A percentile compares a stretch with the other conserved stretches of the same genome.
Evolutionary conservation across 1,284 basidiomycete genomes (phyloP).

Genomic region (Cystobasidium slooffiae): DNA sequence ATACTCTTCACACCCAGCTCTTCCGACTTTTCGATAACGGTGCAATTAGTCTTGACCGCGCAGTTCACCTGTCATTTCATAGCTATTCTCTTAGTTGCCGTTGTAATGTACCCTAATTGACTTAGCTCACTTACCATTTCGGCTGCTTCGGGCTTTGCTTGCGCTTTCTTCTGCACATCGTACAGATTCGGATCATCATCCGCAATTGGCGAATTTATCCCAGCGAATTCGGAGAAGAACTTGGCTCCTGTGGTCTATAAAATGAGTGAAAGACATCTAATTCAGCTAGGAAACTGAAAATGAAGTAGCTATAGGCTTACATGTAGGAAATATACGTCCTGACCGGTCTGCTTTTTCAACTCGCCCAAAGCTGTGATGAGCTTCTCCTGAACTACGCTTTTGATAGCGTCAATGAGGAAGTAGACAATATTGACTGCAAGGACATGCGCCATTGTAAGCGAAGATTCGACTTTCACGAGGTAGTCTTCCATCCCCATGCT

Average conservation of each 20-base stretch:
- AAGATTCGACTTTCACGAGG: no score
- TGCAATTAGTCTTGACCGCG: neutral
- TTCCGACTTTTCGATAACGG: neutral
- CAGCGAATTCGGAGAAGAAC: neutral
- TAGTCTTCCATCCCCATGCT: no score
- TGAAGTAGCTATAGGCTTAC: neutral
- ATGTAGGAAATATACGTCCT: neutral
- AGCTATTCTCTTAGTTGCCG: no score
- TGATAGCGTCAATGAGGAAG: neutral
- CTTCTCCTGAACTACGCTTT: neutral
- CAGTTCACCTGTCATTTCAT: neutral
- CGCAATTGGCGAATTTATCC: neutral
- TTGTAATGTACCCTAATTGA: neutral
- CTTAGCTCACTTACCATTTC: neutral
- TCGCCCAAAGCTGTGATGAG: neutral
- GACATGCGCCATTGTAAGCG: neutral
- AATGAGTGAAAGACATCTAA: neutral
- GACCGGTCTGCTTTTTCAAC: constrained; percentile 4
- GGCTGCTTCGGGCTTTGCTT: neutral
- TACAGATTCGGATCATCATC: constrained; percentile 2
- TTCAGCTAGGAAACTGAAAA: neutral
- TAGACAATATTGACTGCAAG: neutral
- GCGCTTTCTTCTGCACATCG: neutral
- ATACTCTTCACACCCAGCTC: neutral
- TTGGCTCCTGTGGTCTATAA: neutral